Base-by-base conservation (phyloP, 163 green algal species). In the Chlamydomonas reinhardtii region DNA sequence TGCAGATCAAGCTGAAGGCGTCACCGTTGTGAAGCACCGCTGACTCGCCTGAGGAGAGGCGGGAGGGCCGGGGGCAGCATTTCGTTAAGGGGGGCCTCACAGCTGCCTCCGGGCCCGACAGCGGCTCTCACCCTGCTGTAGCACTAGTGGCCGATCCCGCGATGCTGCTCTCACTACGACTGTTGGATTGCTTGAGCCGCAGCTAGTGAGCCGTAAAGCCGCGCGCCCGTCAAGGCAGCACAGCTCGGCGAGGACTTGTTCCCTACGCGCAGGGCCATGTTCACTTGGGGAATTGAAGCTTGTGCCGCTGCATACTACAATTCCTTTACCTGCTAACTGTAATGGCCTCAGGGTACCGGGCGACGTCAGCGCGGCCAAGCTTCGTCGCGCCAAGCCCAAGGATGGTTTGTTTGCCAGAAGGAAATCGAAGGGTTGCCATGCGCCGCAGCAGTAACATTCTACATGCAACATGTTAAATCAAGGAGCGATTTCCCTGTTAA, bases 401-500 rank as follows among this genome's bases (percentile, higher is more conserved):
- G 12, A 31, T 12, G 22, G 77, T 39, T 4, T 69, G 2, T 35
- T 85, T 85, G 17, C 78, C 78, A 2, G 19, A 19, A 12, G 78
- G 78, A n/a, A 85, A 76, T 61, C 59, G 39, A 31, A 85, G 68
- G 22, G 4, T 85, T 11, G 78, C 78, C 78, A 85, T 85, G 29
- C 27, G n/a, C 3, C 64, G 64, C 20, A 66, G 61, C 12, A 66
- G 31, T 2, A 66, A 31, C 61, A 66, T 56, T 17, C 48, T 56
- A 54, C 43, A 54, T n/a, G n/a, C n/a, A 54, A 54, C 11, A 16
- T 6, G 11, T 54, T 54, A n/a, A n/a, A n/a, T n/a, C n/a, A n/a
- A n/a, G n/a, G n/a, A n/a, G n/a, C n/a, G n/a, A n/a, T n/a, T n/a
- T n/a, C n/a, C n/a, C n/a, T n/a, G n/a, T n/a, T n/a, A n/a, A n/a